Conservation (phyloP, 257 asterid species). For the Plantago ovata region DNA sequence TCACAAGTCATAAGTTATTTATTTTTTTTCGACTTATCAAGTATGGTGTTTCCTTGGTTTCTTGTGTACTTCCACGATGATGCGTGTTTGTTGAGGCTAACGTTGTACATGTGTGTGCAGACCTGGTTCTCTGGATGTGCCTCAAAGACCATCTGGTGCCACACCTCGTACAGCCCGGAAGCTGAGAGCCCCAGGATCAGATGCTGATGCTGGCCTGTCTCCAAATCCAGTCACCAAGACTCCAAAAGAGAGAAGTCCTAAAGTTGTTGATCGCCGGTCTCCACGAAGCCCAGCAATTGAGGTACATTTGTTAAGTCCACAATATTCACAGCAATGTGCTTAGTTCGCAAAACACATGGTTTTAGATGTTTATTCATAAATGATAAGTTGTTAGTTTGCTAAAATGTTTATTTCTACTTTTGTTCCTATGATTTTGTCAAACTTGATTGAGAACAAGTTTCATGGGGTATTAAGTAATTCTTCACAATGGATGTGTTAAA, state of each 20-base stretch:
- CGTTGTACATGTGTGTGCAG: constrained; percentile 19
- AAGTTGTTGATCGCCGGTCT: constrained; percentile 54
- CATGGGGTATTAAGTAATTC: too few relatives aligned
- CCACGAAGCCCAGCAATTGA: constrained; percentile 63
- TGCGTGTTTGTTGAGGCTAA: not conserved
- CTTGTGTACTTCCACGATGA: not conserved
- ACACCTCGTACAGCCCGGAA: constrained; percentile 35
- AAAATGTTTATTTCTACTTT: not conserved
- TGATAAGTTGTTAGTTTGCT: not conserved
- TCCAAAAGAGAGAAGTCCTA: constrained; percentile 64
- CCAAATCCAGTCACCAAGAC: constrained; percentile 50
- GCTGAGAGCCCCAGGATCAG: constrained; percentile 31
- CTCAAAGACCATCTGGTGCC: constrained; percentile 33
- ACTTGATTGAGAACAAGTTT: not conserved
- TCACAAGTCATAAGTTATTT: too few relatives aligned
- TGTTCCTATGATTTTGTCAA: not conserved
- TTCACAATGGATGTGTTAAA: too few relatives aligned
- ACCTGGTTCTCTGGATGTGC: constrained; percentile 40
- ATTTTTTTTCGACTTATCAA: too few relatives aligned
- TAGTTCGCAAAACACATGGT: too few relatives aligned
- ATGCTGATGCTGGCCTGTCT: constrained; percentile 41
- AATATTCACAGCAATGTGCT: too few relatives aligned
- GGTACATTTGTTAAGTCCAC: constrained; percentile 34
- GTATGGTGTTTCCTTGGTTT: too few relatives aligned
- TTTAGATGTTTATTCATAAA: too few relatives aligned